Conservation (phyloP, 129 eudicot genomes). For the Flaveria linearis region DNA sequence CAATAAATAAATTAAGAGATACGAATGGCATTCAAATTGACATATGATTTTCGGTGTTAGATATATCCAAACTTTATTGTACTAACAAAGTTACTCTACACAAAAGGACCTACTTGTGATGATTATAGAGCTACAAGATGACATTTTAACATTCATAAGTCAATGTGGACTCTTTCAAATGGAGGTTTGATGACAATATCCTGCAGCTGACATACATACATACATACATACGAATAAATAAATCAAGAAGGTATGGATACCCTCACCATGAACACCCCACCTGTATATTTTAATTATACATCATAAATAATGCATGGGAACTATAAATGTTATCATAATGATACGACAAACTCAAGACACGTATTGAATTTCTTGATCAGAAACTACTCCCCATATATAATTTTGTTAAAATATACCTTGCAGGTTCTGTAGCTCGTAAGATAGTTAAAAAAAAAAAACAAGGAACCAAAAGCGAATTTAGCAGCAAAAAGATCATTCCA, state of each 20-base stretch:
- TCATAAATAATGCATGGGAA: constrained; percentile 16
- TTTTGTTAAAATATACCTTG: neutral
- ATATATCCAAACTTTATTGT: neutral
- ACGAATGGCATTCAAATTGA: neutral
- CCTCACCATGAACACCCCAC: constrained; percentile 40
- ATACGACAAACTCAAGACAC: constrained; percentile 11
- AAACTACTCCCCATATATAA: neutral
- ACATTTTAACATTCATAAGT: constrained; percentile 1
- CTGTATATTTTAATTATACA: constrained; percentile 21
- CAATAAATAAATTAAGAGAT: too few relatives aligned
- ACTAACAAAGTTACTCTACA: neutral
- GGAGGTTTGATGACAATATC: constrained; percentile 19
- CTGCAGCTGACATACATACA: constrained; percentile 2
- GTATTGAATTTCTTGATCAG: constrained; percentile 18
- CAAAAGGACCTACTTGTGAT: neutral
- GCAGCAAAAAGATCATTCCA: neutral
- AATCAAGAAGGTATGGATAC: constrained; percentile 9
- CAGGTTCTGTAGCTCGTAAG: neutral
- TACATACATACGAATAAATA: constrained; percentile 12
- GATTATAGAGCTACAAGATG: neutral
- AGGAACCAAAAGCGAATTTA: neutral
- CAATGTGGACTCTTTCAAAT: constrained; percentile 3
- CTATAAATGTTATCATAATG: constrained; percentile 21
- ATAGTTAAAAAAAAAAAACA: neutral
- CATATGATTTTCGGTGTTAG: neutral